Base-by-base conservation (phyloP, 169 alveolate species). In the Plasmodium fragile region DNA sequence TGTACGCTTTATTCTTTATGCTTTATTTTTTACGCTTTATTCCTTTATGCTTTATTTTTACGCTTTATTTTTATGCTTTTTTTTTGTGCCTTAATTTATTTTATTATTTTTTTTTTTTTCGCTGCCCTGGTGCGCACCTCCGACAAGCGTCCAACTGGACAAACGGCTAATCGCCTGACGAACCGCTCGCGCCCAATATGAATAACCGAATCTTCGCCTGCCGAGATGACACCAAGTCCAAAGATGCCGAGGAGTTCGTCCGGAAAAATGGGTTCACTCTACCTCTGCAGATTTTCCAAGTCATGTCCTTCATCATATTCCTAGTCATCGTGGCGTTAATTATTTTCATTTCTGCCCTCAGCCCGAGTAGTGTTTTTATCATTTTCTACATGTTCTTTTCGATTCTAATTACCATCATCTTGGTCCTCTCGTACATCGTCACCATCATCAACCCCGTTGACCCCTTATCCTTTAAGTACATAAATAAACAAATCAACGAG, bases 391-490 rank as follows among this genome's bases (percentile, higher is more conserved):
- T 79, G 2, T 53, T 90, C 32, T 69, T 96, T 49, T 92, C 93
- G 18, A 28, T 84, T 16, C 22, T 95, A 81, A 77, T 55, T 25
- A 81, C 73, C 32, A 25, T 72, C 18, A 95, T 93, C 22, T 43
- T 72, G 53, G 83, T 39, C 36, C 92, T 96, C 55, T 95, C 95
- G 49, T 73, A 89, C 55, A 52, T 59, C n/a, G 97, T 96, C n/a
- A 89, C 95, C 41, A 92, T 80, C 25, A 91, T 93, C n/a, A 95
- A 96, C 79, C 97, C 97, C n/a, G 92, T 92, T 77, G 97, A 96
- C 71, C 96, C 96, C 18, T 69, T 75, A 82, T 95, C 97, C 22
- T 89, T 92, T 59, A 90, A 94, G 32, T 96, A 93, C 41, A 82
- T 92, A 8, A 87, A 89, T 75, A 39, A 70, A 7, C 30, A 79